Evolutionary conservation across 345 rosid genomes (phyloP).

Genomic region (Citrus mangshanensis): DNA sequence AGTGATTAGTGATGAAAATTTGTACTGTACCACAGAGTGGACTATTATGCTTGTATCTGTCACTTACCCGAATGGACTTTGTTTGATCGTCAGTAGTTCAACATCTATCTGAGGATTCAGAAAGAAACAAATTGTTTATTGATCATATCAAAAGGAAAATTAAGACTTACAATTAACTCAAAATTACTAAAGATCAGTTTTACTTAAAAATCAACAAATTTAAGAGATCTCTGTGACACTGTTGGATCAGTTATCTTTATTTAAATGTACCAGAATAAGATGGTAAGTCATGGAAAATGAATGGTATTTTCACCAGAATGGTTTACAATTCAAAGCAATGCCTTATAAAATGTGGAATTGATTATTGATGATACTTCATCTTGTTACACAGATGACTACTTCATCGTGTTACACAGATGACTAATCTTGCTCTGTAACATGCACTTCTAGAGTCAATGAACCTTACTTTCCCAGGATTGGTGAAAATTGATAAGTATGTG

Average conservation of each 20-base stretch:
- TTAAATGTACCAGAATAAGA: no score
- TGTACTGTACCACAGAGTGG: neutral
- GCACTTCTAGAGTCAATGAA: neutral
- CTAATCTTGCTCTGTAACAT: neutral
- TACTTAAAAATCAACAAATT: no score
- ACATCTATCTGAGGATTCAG: constrained; percentile 67
- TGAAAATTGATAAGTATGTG: neutral
- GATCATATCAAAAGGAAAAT: no score
- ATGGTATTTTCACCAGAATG: neutral
- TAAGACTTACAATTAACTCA: no score
- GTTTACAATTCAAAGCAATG: neutral
- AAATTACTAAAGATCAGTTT: no score
- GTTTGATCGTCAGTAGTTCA: constrained; percentile 83
- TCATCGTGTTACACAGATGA: neutral
- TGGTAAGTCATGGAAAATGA: neutral
- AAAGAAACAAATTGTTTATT: neutral
- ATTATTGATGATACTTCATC: no score
- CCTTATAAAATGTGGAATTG: neutral
- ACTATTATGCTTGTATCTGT: neutral
- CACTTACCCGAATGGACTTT: constrained; percentile 84
- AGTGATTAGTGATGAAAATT: neutral
- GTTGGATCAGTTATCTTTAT: no score
- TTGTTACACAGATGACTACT: neutral
- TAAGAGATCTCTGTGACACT: no score
- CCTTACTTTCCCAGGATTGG: neutral